Evolutionary conservation across 768 basidiomycete genomes (phyloP).

Genomic region (Lyophyllum semitale): DNA sequence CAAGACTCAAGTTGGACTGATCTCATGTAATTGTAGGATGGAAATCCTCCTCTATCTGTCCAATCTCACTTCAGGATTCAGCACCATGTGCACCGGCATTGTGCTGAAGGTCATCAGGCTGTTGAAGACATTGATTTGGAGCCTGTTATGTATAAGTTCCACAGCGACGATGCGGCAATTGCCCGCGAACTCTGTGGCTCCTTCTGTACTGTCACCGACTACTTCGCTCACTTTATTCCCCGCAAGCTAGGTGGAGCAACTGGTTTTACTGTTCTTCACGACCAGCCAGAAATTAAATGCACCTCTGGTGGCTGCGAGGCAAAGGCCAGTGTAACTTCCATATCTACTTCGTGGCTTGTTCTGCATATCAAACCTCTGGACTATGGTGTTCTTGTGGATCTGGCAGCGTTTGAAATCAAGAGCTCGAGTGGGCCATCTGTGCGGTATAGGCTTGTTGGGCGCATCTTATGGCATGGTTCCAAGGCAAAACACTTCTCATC

Average conservation of each 20-base stretch:
- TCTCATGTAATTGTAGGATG: not conserved
- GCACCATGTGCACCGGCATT: not conserved
- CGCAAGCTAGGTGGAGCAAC: not conserved
- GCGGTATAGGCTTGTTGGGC: not conserved
- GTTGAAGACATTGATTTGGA: not conserved
- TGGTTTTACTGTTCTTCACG: not conserved
- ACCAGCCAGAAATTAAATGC: not conserved
- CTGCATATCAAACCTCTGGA: not conserved
- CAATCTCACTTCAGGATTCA: not conserved
- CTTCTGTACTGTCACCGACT: not conserved
- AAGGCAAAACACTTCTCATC: not conserved
- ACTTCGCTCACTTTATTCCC: not conserved
- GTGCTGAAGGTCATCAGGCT: not conserved
- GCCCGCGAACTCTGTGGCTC: not conserved
- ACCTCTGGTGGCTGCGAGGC: not conserved
- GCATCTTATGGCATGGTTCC: not conserved
- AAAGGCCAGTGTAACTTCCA: not conserved
- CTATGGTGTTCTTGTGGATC: not conserved
- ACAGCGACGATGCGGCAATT: not conserved
- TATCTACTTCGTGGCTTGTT: not conserved
- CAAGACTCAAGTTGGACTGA: not conserved
- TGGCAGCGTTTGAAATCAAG: not conserved
- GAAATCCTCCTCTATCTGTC: not conserved
- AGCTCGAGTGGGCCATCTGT: not conserved
- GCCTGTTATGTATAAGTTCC: not conserved